These are phyloP conservation scores for Coniferiporia sulphurascens DNA, from an alignment of 1,284 basidiomycete genomes.

Conservation along the genomic window DNA sequence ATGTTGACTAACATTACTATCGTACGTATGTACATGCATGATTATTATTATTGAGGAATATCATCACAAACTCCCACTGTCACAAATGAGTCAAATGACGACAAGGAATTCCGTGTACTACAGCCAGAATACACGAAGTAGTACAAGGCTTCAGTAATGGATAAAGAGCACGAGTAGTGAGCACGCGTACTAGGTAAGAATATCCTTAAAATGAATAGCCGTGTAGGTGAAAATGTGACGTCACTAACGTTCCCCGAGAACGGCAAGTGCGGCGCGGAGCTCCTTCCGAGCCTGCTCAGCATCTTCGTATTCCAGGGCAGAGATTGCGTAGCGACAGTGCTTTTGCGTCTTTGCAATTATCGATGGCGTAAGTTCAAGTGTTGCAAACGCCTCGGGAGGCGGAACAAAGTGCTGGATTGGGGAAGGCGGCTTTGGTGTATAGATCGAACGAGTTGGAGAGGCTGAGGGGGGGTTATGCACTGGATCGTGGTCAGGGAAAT, in stretches of 20 bases:
- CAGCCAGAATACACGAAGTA: too few species aligned
- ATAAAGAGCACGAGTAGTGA: too few species aligned
- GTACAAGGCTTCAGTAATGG: too few species aligned
- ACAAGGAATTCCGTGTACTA: too few species aligned
- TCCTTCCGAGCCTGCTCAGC: conserved; percentile 77
- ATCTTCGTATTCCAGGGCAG: conserved; percentile 90
- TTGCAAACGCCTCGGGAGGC: conserved; percentile 11
- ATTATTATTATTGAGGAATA: conserved; percentile 19
- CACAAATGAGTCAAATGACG: too few species aligned
- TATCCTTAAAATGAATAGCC: too few species aligned
- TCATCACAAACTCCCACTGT: background rate
- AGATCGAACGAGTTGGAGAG: background rate
- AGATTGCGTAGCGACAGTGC: conserved; percentile 88
- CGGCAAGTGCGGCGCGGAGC: conserved; percentile 65
- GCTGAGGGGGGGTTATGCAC: background rate
- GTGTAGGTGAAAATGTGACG: too few species aligned
- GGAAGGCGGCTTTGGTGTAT: background rate
- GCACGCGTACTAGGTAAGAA: too few species aligned
- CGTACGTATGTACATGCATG: too few species aligned
- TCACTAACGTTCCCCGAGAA: conserved; percentile 46
- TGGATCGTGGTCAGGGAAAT: background rate
- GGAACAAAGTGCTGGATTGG: conserved; percentile 12
- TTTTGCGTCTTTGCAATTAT: conserved; percentile 76
- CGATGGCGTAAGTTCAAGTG: conserved; percentile 53
- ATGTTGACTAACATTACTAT: too few species aligned